Percentiles rank a stretch among this genome's conserved stretches.
These are phyloP conservation scores for Coniochaeta pulveracea DNA, from an alignment of 2,329 filamentous ascomycete species.

Conservation along the genomic window DNA sequence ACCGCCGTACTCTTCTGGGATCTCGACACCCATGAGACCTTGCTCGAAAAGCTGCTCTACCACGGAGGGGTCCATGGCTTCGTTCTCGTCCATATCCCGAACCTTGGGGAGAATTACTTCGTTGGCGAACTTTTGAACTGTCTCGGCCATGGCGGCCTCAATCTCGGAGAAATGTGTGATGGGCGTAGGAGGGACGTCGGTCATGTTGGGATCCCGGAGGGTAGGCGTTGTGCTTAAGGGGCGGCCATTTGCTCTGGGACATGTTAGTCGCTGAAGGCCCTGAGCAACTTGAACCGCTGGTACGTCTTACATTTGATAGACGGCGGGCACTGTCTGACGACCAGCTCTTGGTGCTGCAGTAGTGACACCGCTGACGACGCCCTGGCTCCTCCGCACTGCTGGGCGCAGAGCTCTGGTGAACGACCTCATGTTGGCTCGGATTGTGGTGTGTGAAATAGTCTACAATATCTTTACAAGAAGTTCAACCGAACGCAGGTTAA, in stretches of 20 bases:
- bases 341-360: slow-evolving; percentile 15
- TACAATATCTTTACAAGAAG: slow-evolving; percentile 6
- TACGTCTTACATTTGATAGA: slow-evolving; percentile 12
- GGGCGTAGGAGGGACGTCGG: slow-evolving; percentile 75
- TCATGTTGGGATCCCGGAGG: slow-evolving; percentile 51
- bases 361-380: slow-evolving; percentile 17
- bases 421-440: slow-evolving; percentile 34
- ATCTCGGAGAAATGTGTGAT: slow-evolving; percentile 89
- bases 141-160: slow-evolving; percentile 79
- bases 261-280: slow-evolving; percentile 4
- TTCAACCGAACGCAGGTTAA: slow-evolving; percentile 4
- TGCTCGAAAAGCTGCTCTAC: slow-evolving; percentile 96
- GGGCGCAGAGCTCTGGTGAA: slow-evolving; percentile 39
- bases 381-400: slow-evolving; percentile 33
- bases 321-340: slow-evolving; percentile 16
- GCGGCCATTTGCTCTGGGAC: slow-evolving; percentile 24
- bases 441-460: neutral
- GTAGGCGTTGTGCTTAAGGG: slow-evolving; percentile 49
- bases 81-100: slow-evolving; percentile 94
- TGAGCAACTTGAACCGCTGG: neutral
- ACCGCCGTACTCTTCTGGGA: slow-evolving; percentile 92
- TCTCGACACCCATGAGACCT: slow-evolving; percentile 93
- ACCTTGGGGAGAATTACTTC: slow-evolving; percentile 84
- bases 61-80: slow-evolving; percentile 78
- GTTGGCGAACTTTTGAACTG: slow-evolving; percentile 81